These are phyloP conservation scores for Protomyces arabidopsidicola DNA, from an alignment of 1,139 yeast genomes.

Conservation along the genomic window DNA sequence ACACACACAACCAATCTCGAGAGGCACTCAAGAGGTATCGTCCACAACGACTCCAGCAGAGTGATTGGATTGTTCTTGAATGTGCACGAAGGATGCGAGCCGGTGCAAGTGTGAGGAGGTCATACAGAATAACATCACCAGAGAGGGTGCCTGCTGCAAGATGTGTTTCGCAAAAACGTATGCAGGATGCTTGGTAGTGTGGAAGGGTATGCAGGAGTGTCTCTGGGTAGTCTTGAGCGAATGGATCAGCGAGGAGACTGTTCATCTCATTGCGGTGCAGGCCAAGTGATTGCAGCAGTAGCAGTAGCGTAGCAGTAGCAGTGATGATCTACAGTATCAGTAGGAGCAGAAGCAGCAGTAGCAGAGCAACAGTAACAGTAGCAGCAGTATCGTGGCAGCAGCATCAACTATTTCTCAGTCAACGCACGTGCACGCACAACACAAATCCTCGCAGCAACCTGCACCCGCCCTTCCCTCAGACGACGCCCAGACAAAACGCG, in stretches of 20 bases:
- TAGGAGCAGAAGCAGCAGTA: neutral
- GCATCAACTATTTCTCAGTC: neutral
- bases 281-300: neutral
- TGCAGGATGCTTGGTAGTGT: slow-evolving; percentile 68
- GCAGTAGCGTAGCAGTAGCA: too few species aligned
- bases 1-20: slow-evolving; percentile 74
- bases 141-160: slow-evolving; percentile 78
- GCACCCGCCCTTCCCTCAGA: neutral
- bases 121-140: slow-evolving; percentile 76
- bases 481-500: neutral
- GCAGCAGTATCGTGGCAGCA: neutral
- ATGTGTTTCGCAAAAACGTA: slow-evolving; percentile 77
- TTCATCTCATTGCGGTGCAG: slow-evolving; percentile 49
- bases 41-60: slow-evolving; percentile 74
- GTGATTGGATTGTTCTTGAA: slow-evolving; percentile 66
- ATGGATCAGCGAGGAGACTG: slow-evolving; percentile 82
- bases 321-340: neutral
- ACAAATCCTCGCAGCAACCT: neutral
- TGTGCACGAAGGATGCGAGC: slow-evolving; percentile 59
- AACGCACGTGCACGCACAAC: neutral
- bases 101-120: slow-evolving; percentile 61
- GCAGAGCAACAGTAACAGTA: neutral
- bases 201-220: slow-evolving; percentile 61
- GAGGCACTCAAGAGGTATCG: slow-evolving; percentile 67
- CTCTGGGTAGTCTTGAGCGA: slow-evolving; percentile 90